Conservation (phyloP, 2,329 filamentous ascomycete species). For the Alternaria dauci region DNA sequence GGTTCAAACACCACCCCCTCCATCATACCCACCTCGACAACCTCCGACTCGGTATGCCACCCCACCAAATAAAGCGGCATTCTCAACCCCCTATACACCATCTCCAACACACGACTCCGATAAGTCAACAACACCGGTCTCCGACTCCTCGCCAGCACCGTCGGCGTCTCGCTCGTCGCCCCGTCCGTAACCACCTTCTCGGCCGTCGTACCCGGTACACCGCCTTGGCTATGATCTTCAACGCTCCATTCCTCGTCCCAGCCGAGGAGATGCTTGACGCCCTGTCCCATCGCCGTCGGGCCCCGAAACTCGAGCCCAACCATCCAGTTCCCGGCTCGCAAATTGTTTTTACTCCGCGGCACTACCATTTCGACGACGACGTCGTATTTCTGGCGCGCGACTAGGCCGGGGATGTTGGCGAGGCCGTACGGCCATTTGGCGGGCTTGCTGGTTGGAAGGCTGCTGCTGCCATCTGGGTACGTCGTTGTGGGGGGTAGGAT, state of each 20-base stretch:
- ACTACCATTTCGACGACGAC: constrained; percentile 77
- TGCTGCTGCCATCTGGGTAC: constrained; percentile 1
- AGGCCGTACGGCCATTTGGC: constrained; percentile 61
- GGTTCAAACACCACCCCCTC: constrained; percentile 73
- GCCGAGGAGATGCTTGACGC: constrained; percentile 32
- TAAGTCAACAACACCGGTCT: constrained; percentile 84
- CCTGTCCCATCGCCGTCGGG: constrained; percentile 16
- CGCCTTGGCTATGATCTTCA: constrained; percentile 32
- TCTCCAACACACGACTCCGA: constrained; percentile 60
- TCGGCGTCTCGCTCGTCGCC: constrained; percentile 22
- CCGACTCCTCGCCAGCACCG: constrained; percentile 61
- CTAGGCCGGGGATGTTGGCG: constrained; percentile 53
- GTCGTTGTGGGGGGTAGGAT: constrained; percentile 13
- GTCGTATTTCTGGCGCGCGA: constrained; percentile 82
- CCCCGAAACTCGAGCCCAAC: constrained; percentile 75
- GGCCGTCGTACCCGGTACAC: constrained; percentile 13
- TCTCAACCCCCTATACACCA: constrained; percentile 36
- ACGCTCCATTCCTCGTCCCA: constrained; percentile 47
- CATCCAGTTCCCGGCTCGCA: constrained; percentile 92
- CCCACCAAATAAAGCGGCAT: constrained; percentile 76
- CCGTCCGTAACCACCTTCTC: constrained; percentile 14
- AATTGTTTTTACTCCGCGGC: constrained; percentile 79
- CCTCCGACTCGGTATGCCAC: constrained; percentile 69
- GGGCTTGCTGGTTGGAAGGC: constrained; percentile 6
- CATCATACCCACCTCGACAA: constrained; percentile 73